phyloP scores from a whole-genome alignment of 768 basidiomycete genomes.

The Trametes maxima region DNA sequence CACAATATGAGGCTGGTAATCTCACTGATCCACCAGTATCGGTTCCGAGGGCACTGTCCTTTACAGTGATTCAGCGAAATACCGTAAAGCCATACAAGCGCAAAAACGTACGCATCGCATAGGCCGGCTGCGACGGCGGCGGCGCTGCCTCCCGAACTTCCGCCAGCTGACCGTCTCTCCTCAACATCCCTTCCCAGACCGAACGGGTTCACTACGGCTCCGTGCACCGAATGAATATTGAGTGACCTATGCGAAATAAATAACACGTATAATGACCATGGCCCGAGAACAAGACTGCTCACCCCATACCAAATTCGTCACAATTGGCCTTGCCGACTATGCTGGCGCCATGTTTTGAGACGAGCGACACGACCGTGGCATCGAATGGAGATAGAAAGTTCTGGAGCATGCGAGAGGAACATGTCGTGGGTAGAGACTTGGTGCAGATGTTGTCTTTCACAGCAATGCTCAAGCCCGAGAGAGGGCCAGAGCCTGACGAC shows the following conservation, averaged over 20 bases:
- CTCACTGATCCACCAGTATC: conserved; percentile 96
- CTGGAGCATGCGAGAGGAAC: conserved; percentile 75
- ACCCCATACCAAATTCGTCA: conserved; percentile 99
- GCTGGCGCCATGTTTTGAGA: conserved; percentile 64
- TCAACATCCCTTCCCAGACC: conserved; percentile 28
- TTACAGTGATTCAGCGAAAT: conserved; percentile 9
- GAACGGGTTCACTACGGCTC: conserved; percentile 78
- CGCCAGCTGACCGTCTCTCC: conserved; percentile 74
- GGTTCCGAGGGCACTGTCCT: conserved; percentile 79
- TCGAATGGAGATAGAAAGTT: conserved; percentile 82
- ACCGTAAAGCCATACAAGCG: background rate
- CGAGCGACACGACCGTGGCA: conserved; percentile 75
- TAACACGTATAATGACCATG: background rate
- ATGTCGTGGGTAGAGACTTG: conserved; percentile 62
- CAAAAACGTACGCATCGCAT: conserved; percentile 72
- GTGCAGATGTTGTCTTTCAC: conserved; percentile 92
- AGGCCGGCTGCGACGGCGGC: conserved; percentile 87
- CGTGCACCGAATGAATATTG: conserved; percentile 72
- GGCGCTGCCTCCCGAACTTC: conserved; percentile 94
- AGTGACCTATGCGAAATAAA: conserved; percentile 55
- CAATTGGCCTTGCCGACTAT: conserved; percentile 91
- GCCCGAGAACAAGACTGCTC: conserved; percentile 29
- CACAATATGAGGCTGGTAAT: conserved; percentile 93
- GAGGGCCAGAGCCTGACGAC: conserved; percentile 31
- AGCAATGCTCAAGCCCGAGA: conserved; percentile 51